Evolutionary conservation across 345 rosid species (phyloP).

Genomic region (Gossypium mustelinum): DNA sequence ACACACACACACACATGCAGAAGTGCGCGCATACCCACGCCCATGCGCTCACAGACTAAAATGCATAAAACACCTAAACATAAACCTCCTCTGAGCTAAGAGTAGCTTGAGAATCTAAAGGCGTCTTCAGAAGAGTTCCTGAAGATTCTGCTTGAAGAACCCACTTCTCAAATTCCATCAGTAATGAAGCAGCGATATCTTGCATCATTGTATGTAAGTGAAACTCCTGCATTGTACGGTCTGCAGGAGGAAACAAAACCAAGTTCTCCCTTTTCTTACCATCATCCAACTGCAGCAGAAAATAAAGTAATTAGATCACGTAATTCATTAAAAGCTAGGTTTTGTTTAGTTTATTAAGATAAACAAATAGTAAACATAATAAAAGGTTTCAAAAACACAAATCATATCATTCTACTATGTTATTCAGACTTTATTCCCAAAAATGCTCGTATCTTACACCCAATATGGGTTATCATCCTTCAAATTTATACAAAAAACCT

Average conservation of each 20-base stretch:
- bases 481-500: neutral
- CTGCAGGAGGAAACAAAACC: constrained; percentile 87
- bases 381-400: neutral
- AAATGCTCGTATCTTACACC: no score
- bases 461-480: no score
- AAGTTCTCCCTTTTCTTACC: constrained; percentile 62
- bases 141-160: constrained; percentile 88
- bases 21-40: no score
- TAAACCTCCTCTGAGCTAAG: constrained; percentile 98
- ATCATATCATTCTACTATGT: neutral
- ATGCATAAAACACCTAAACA: constrained; percentile 84
- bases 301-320: constrained; percentile 34
- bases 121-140: constrained; percentile 95
- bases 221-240: constrained; percentile 73
- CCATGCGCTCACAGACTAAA: constrained; percentile 26
- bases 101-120: constrained; percentile 97
- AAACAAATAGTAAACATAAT: neutral
- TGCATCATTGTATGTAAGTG: constrained; percentile 98
- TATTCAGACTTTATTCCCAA: no score
- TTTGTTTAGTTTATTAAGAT: neutral
- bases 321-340: neutral
- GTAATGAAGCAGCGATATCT: constrained; percentile 79
- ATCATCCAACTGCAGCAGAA: constrained; percentile 67
- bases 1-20: no score
- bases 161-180: constrained; percentile 97